Conservation (phyloP, 495 filamentous ascomycete genomes). For the Aspergillus affinis region DNA sequence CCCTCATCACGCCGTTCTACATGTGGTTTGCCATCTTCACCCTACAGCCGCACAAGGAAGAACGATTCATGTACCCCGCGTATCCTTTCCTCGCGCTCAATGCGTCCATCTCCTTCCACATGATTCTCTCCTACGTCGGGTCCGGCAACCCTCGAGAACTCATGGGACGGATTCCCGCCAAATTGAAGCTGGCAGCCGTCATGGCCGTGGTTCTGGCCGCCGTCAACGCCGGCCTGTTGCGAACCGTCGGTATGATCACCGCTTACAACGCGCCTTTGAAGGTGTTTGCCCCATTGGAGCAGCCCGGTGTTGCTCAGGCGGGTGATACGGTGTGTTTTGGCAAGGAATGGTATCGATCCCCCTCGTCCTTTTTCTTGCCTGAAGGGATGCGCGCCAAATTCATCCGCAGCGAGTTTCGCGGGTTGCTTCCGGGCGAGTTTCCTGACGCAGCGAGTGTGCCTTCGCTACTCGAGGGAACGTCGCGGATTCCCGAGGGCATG, state of each 20-base stretch:
- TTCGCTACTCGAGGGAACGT: constrained; percentile 72
- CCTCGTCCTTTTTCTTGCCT: constrained; percentile 88
- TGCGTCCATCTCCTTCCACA: constrained; percentile 82
- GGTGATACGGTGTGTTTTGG: constrained; percentile 83
- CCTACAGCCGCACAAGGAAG: constrained; percentile 93
- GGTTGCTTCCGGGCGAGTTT: constrained; percentile 90
- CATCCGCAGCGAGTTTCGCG: constrained; percentile 83
- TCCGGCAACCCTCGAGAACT: constrained; percentile 62
- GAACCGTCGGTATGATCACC: constrained; percentile 76
- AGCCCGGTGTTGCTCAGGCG: constrained; percentile 42
- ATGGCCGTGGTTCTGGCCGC: constrained; percentile 54
- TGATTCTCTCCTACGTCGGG: constrained; percentile 69
- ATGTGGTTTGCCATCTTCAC: constrained; percentile 94
- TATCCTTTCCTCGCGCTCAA: constrained; percentile 93
- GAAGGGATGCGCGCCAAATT: constrained; percentile 78
- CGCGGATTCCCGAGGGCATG: constrained; percentile 78
- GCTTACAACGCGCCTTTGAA: constrained; percentile 85
- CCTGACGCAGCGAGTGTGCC: constrained; percentile 61
- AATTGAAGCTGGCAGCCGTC: constrained; percentile 64
- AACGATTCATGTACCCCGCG: constrained; percentile 96
- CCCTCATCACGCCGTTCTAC: constrained; percentile 83
- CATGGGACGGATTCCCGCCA: constrained; percentile 66
- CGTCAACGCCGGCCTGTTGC: constrained; percentile 62
- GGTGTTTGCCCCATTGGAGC: constrained; percentile 62
- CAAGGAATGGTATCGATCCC: constrained; percentile 99